Evolutionary conservation across 768 basidiomycete species (phyloP), one percentile per base, ranked within the genome.

Genomic region (Xerocomellus amylosporus): DNA sequence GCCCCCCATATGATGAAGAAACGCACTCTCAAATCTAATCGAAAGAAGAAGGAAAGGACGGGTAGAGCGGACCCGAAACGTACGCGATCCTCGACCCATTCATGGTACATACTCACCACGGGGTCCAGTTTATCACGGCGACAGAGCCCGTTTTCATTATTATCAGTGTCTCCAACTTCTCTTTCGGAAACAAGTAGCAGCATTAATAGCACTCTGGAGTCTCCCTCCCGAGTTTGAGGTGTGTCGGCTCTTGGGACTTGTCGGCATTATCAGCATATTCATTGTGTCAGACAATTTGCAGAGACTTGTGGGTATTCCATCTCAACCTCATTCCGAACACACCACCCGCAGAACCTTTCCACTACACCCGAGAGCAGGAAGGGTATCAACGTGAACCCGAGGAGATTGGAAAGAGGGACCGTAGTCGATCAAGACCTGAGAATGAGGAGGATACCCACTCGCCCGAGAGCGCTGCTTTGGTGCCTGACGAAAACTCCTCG

Each of bases 91-190:
- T 53, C 28, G 39, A n/a, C n/a, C 24, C 33, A 19, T 26, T 34
- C 39, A 15, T 1, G 2, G 43, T 19, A 8, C 31, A 48, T 59
- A 10, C 44, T 47, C 26, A 48, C 38, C n/a, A 50, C 20, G 14
- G 37, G 14, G 14, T 49, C 8, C 63, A 97, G 94, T 92, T 41
- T 95, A 93, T 63, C 87, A 93, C 61, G 93, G 93, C 8, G 78
- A 83, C 15, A 79, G 87, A 54, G 90, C 85, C 14, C 79, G 85
- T 37, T 93, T 80, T 65, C 84, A 88, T 53, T 91, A 90, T 61
- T 88, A 91, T 56, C 87, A 94, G 58, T 90, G 88, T 62, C 75
- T 91, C 34, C 95, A 97, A 69, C 73, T 92, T 1, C 73, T 97
- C 50, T 74, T 96, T 12, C 79, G 93, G 31, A 81, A 85, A 61